Percentiles rank a stretch among this genome's conserved stretches.
These are phyloP conservation scores for Nitzschia inconspicua DNA, from an alignment of 108 stramenopile genomes.

Conservation along the genomic window DNA sequence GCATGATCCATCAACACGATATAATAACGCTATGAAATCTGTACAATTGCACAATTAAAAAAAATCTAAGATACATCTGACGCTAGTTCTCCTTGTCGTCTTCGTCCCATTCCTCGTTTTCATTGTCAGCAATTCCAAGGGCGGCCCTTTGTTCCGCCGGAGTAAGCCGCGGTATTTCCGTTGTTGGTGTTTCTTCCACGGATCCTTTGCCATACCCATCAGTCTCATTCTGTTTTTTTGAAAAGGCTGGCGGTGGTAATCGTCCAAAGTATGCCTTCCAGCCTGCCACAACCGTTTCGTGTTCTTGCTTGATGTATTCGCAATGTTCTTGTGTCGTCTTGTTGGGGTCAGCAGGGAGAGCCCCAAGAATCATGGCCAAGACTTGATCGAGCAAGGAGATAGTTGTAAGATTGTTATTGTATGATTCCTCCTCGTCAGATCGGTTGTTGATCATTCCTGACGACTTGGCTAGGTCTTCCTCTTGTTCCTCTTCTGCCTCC, in stretches of 20 bases:
- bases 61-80: no score
- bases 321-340: constrained; percentile 9
- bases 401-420: background rate
- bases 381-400: constrained; percentile 39
- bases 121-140: constrained; percentile 23
- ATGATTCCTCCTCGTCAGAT: background rate
- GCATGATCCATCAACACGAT: no score
- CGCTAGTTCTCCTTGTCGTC: constrained; percentile 6
- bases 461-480: background rate
- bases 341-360: constrained; percentile 1
- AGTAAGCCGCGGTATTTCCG: background rate
- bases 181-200: no score
- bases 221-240: no score
- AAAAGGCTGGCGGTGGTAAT: constrained; percentile 34
- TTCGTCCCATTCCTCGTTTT: constrained; percentile 17
- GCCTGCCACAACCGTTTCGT: constrained; percentile 22
- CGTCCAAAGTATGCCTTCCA: constrained; percentile 44
- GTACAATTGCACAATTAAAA: no score
- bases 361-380: constrained; percentile 42
- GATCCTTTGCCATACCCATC: no score
- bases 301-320: constrained; percentile 7
- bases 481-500: constrained; percentile 34
- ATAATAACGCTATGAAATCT: no score
- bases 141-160: constrained; percentile 9
- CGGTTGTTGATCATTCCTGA: no score